Percentiles rank a stretch among this genome's conserved stretches.
phyloP scores from a whole-genome alignment of 139 green algal species.

The Pseudopediastrum boryanum region DNA sequence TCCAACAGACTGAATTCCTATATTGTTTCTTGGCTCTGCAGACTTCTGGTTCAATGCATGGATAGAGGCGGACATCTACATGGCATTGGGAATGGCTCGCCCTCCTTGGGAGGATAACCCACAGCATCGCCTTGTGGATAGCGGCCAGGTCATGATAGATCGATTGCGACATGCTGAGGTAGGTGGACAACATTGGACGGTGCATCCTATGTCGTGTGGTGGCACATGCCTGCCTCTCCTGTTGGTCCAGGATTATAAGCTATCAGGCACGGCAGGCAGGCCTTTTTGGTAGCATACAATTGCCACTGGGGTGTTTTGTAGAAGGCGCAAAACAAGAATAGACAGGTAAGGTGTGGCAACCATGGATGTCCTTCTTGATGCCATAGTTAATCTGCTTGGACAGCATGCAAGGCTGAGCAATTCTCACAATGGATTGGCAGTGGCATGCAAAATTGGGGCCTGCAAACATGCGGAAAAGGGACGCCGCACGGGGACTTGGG shows the following conservation, averaged over 20 bases:
- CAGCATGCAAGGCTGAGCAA: too few species aligned
- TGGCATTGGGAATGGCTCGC: neutral
- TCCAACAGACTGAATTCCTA: too few species aligned
- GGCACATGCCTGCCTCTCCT: neutral
- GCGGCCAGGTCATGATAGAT: conserved; percentile 31
- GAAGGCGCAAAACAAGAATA: neutral
- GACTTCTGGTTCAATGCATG: conserved; percentile 31
- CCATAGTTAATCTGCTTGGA: too few species aligned
- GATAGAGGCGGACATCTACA: conserved; percentile 28
- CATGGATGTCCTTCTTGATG: neutral
- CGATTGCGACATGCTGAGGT: conserved; percentile 18
- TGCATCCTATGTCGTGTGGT: neutral
- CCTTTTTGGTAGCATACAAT: neutral
- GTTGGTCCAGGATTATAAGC: too few species aligned
- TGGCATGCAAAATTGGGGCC: too few species aligned
- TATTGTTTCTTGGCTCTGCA: too few species aligned
- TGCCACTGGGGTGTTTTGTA: neutral
- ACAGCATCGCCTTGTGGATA: conserved; percentile 8
- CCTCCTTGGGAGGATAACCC: conserved; percentile 17
- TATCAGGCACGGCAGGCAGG: too few species aligned
- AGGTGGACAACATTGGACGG: neutral
- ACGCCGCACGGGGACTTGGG: too few species aligned
- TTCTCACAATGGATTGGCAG: too few species aligned
- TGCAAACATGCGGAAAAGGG: too few species aligned
- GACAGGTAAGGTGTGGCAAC: neutral